Base-by-base conservation (phyloP, 495 filamentous ascomycete species). In the Aspergillus olivimuriae region DNA sequence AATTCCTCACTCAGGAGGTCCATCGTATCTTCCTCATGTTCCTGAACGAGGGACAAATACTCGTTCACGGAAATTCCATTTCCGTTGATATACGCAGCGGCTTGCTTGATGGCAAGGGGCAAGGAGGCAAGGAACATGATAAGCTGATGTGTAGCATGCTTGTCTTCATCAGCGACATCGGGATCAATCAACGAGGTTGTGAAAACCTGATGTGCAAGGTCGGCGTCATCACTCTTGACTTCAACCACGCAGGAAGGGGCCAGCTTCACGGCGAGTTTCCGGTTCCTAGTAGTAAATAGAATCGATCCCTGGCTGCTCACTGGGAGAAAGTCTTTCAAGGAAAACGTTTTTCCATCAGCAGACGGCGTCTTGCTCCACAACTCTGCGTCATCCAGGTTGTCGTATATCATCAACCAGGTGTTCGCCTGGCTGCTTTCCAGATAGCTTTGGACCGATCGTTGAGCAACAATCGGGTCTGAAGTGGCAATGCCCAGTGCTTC, bases 1-100 rank as follows among this genome's bases (percentile, higher is more conserved):
- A 77, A 82, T 4, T 77, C 74, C 51, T 65, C 50, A 42, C 69
- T 74, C 9, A 80, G 48, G 4, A 79, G 52, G 15, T 60, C 54
- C 7, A 70, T 53, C 2, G 49, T 48, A 11, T 67, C 58, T 24
- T 68, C 39, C 17, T 75, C 66, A 10, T 65, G 62, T 0, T 66
- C 62, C 15, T 57, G 50, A 0, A 77, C 50, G 1, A 78, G 65
- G 0, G 30, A 4, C 10, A 77, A 43, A 38, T 83, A 83, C 12
- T 59, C 43, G 1, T 34, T 6, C 8, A 77, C 12, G 0, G 55
- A 36, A 4, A 63, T 55, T 9, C 50, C 28, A 15, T 71, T 76
- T 4, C 53, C 48, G 24, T 75, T 76, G 5, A 75, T 60, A 37
- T 63, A 75, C 1, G 69, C 46, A 5, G 63, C 66, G 5, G 71